A percentile compares a stretch with the other conserved stretches of the same genome.
Conservation (phyloP, 495 filamentous ascomycete genomes). For the Penicillium malachiteum region DNA sequence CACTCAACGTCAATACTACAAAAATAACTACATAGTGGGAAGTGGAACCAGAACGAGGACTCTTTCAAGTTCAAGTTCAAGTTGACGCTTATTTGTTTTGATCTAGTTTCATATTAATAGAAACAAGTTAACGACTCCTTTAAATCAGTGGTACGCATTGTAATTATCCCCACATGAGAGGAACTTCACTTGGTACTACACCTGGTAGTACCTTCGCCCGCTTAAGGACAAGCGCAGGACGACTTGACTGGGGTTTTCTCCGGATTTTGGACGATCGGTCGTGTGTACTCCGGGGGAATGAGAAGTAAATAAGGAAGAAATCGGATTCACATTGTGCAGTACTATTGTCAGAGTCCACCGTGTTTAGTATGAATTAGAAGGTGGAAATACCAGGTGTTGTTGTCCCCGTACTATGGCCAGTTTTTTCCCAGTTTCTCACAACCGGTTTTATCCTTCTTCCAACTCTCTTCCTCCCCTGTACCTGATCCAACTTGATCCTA, state of each 20-base stretch:
- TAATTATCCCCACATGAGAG: slow-evolving; percentile 9
- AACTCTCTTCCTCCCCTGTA: neutral
- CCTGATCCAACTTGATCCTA: neutral
- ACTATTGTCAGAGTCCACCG: no score
- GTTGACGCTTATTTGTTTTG: neutral
- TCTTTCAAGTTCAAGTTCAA: neutral
- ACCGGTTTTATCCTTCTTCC: neutral
- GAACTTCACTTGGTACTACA: slow-evolving; percentile 11
- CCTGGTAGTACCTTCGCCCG: slow-evolving; percentile 7
- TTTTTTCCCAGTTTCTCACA: neutral
- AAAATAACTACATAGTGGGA: neutral
- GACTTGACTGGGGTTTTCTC: neutral
- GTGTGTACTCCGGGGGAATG: slow-evolving; percentile 12
- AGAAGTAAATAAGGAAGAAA: neutral
- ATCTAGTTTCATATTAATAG: neutral
- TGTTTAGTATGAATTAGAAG: neutral
- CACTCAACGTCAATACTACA: neutral
- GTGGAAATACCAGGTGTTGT: neutral
- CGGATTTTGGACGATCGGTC: slow-evolving; percentile 10
- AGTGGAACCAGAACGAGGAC: no score
- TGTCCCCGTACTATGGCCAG: neutral
- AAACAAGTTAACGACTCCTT: no score
- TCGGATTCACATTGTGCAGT: neutral
- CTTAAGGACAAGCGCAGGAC: neutral
- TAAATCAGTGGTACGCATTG: neutral